Base-by-base conservation (phyloP, 1,284 basidiomycete genomes). In the Naganishia sp. region DNA sequence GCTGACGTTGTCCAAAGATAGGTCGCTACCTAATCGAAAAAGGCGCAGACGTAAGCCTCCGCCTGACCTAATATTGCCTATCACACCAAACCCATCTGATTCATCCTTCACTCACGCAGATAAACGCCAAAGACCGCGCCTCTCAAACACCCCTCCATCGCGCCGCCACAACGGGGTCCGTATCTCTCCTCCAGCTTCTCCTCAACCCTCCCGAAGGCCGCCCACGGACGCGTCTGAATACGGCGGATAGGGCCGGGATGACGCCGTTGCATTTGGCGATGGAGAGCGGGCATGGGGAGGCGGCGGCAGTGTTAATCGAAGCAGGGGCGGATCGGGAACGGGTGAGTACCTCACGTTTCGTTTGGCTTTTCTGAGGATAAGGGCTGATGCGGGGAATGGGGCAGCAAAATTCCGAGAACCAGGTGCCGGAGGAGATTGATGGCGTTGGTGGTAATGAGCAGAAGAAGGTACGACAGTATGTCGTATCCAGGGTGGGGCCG, bases 131-230 rank as follows among this genome's bases (percentile, higher is more conserved):
- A 80, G 94, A 97, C 82, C 88, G 87, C 72, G 92, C 93, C 28
- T 91, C 89, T 75, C 94, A 97, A 80, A 83, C 88, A 57, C 90
- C 94, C 58, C 83, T 97, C 57, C 94, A 96, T 79, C 88, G 94
- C 69, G 94, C 94, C 58, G 91, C 93, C n/a, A 93, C 93, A 2
- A 95, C 90, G 9, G 93, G 93, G 35, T 92, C 92, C 42, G 86
- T 86, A 18, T 90, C 90, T 9, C 94, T 96, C 77, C 84, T 96
- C 63, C 84, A 84, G 32, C 81, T 96, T 49, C 83, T 96, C 23
- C 79, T 96, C 52, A 85, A 88, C 70, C 88, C 88, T 21, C 88
- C 87, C 15, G 85, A 86, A 74, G 87, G 87, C 15, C 83, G 84
- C 65, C 84, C 86, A 51, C 94, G 94, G 77, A 86, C 90, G 42